phyloP scores from a whole-genome alignment of 1,284 basidiomycete genomes.

The Singerocomus rubriflavus region DNA sequence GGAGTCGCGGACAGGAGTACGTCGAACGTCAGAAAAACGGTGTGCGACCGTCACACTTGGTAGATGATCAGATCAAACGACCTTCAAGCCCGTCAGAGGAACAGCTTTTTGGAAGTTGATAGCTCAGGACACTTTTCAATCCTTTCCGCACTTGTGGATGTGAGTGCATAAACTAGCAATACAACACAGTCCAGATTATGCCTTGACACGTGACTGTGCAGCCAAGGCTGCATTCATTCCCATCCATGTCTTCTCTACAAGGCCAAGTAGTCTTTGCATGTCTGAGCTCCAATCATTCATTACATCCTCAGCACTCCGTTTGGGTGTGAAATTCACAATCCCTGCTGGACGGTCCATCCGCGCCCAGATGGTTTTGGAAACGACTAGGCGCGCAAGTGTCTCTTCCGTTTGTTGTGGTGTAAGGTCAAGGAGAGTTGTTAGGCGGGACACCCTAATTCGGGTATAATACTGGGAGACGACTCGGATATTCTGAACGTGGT shows the following conservation, averaged over 20 bases:
- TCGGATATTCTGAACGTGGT: conserved; percentile 79
- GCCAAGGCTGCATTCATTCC: conserved; percentile 84
- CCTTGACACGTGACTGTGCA: conserved; percentile 66
- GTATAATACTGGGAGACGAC: conserved; percentile 95
- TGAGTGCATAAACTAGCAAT: conserved; percentile 17
- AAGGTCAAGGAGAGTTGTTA: conserved; percentile 89
- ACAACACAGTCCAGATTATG: conserved; percentile 34
- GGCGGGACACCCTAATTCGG: conserved; percentile 80
- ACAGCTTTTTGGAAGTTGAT: conserved; percentile 20
- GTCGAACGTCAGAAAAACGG: conserved; percentile 68
- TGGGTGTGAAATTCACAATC: conserved; percentile 82
- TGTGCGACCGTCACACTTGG: conserved; percentile 55
- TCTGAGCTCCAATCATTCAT: conserved; percentile 98
- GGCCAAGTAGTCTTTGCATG: conserved; percentile 82
- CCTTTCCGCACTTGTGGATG: conserved; percentile 5
- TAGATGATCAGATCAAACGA: conserved; percentile 18
- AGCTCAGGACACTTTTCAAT: conserved; percentile 9
- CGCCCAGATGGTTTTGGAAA: conserved; percentile 89
- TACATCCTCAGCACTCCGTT: conserved; percentile 79
- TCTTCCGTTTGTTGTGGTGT: conserved; percentile 81
- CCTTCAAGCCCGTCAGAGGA: conserved; percentile 15
- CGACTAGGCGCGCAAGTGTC: conserved; percentile 85
- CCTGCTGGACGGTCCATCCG: conserved; percentile 92
- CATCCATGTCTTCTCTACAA: conserved; percentile 89
- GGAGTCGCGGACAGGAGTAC: conserved; percentile 70